A percentile compares a stretch with the other conserved stretches of the same genome.
phyloP scores from a whole-genome alignment of 305 asterid genomes.

The Solanum chacoense region DNA sequence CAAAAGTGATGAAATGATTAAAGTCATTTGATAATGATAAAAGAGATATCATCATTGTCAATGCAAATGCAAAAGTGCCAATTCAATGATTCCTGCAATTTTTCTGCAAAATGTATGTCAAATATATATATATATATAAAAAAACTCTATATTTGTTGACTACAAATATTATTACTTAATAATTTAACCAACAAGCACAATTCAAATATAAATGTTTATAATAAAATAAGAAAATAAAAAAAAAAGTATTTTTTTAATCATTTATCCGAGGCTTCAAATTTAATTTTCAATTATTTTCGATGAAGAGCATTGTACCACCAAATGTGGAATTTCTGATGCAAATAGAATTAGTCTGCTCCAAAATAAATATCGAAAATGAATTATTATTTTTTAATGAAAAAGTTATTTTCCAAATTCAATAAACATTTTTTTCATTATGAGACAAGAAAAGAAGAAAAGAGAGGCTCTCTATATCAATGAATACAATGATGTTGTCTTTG shows the following conservation, averaged over 20 bases:
- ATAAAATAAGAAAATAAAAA: neutral
- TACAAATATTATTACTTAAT: neutral
- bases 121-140: neutral
- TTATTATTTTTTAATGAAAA: neutral
- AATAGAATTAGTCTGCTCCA: neutral
- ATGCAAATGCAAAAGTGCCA: conserved; percentile 10
- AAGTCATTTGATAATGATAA: conserved; percentile 14
- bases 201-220: neutral
- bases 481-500: neutral
- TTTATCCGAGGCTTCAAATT: neutral
- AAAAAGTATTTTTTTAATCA: too few relatives aligned
- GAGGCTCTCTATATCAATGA: neutral
- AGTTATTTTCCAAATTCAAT: neutral
- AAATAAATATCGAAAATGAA: neutral
- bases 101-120: conserved; percentile 19
- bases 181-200: neutral
- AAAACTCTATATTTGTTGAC: neutral
- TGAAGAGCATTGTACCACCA: neutral
- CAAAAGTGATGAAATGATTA: conserved; percentile 27
- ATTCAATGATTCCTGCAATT: conserved; percentile 21
- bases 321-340: neutral
- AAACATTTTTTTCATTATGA: neutral
- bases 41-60: conserved; percentile 8
- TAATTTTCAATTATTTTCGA: neutral
- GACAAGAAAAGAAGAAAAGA: neutral